Evolutionary conservation across 2,329 filamentous ascomycete genomes (phyloP).

Genomic region (Ilyonectria sp.): DNA sequence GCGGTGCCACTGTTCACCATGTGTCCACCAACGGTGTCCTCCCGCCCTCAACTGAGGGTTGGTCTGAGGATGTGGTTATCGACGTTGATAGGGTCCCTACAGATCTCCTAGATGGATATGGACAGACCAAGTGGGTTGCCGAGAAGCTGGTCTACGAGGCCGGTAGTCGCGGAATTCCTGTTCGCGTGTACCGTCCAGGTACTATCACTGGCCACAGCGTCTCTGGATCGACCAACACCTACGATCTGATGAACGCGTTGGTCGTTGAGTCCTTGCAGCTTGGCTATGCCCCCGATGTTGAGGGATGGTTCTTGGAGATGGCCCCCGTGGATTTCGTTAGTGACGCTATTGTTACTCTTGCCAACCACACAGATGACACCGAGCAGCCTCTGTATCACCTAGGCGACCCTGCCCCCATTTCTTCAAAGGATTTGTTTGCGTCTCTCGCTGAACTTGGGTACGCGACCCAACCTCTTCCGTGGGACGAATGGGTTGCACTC

Average conservation of each 20-base stretch:
- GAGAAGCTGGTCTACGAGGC: slow-evolving; percentile 82
- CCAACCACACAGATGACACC: slow-evolving; percentile 73
- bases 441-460: slow-evolving; percentile 78
- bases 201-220: slow-evolving; percentile 85
- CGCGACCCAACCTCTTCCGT: slow-evolving; percentile 74
- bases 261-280: slow-evolving; percentile 84
- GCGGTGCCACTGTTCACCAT: slow-evolving; percentile 82
- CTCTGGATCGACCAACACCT: slow-evolving; percentile 83
- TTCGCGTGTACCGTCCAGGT: slow-evolving; percentile 80
- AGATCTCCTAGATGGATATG: slow-evolving; percentile 81
- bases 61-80: slow-evolving; percentile 79
- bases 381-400: slow-evolving; percentile 80
- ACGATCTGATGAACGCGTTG: slow-evolving; percentile 82
- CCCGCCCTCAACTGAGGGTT: slow-evolving; percentile 78
- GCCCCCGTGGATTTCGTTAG: slow-evolving; percentile 87
- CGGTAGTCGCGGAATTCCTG: slow-evolving; percentile 76
- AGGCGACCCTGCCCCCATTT: slow-evolving; percentile 79
- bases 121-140: slow-evolving; percentile 87
- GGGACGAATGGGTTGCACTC: slow-evolving; percentile 81
- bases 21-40: slow-evolving; percentile 87
- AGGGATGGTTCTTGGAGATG: slow-evolving; percentile 86
- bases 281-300: slow-evolving; percentile 78
- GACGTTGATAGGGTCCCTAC: slow-evolving; percentile 77
- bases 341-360: slow-evolving; percentile 79
- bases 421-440: slow-evolving; percentile 76